phyloP scores from a whole-genome alignment of 2,329 filamentous ascomycete species.

The Colletotrichum lindemuthianum region DNA sequence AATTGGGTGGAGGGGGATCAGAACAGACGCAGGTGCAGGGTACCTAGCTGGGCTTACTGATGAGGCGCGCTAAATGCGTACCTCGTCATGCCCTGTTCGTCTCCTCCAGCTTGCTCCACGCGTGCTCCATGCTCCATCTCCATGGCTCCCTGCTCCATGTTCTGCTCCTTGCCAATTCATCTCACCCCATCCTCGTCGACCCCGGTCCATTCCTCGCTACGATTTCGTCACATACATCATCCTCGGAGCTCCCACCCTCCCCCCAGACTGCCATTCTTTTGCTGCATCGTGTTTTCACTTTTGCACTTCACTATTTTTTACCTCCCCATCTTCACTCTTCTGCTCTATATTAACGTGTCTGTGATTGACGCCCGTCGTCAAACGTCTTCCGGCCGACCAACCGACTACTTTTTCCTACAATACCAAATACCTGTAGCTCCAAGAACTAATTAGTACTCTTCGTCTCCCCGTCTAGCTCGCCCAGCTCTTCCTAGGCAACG shows the following conservation, averaged over 20 bases:
- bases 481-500: constrained; percentile 63
- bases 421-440: constrained; percentile 30
- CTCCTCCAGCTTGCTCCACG: constrained; percentile 22
- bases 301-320: background rate
- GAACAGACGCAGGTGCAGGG: background rate
- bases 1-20: background rate
- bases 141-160: constrained; percentile 22
- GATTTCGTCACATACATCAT: constrained; percentile 37
- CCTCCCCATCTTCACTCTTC: background rate
- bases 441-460: constrained; percentile 35
- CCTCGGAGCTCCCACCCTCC: constrained; percentile 25
- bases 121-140: constrained; percentile 17
- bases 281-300: background rate
- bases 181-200: constrained; percentile 1
- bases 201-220: constrained; percentile 29
- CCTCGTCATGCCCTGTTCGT: constrained; percentile 9
- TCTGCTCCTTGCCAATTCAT: constrained; percentile 34
- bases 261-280: constrained; percentile 5
- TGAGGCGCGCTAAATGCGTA: background rate
- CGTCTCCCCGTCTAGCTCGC: constrained; percentile 51
- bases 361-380: background rate
- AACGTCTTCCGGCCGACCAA: too few relatives aligned
- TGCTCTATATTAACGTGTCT: background rate
- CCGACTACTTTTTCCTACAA: constrained; percentile 9
- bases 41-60: constrained; percentile 15